Percentiles rank a stretch among this genome's conserved stretches.
phyloP scores from a whole-genome alignment of 2,329 filamentous ascomycete species.

The Mollisiaceae sp. region DNA sequence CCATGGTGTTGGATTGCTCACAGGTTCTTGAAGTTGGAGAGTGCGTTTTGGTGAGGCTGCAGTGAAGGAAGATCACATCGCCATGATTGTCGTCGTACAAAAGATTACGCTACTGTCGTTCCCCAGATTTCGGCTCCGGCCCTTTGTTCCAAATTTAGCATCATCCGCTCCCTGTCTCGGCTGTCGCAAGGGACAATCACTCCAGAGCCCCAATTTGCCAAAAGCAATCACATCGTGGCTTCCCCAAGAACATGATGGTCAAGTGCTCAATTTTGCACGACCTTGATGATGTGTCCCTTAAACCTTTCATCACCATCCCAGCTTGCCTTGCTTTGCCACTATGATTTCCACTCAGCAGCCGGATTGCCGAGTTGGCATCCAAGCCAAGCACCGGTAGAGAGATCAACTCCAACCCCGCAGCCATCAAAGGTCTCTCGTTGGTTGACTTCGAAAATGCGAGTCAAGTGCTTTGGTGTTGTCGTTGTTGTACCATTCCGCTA shows the following conservation, averaged over 20 bases:
- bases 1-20: slow-evolving; percentile 15
- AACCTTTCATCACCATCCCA: too few species aligned
- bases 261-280: not conserved
- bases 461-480: too few species aligned
- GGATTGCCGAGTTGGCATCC: too few species aligned
- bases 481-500: too few species aligned
- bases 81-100: not conserved
- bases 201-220: not conserved
- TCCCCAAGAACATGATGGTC: too few species aligned
- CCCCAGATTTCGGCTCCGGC: slow-evolving; percentile 11
- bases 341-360: too few species aligned
- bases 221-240: not conserved
- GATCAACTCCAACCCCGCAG: too few species aligned
- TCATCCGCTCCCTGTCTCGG: not conserved
- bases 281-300: too few species aligned
- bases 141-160: slow-evolving; percentile 3
- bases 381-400: too few species aligned
- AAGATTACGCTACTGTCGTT: slow-evolving; percentile 5
- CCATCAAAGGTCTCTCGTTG: too few species aligned
- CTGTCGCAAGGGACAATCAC: not conserved
- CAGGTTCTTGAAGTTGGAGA: not conserved
- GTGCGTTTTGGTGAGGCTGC: slow-evolving; percentile 4
- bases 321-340: too few species aligned
- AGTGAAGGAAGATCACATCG: slow-evolving; percentile 1
- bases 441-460: too few species aligned